phyloP scores from a whole-genome alignment of 768 basidiomycete genomes.

The Astraeus odoratus region DNA sequence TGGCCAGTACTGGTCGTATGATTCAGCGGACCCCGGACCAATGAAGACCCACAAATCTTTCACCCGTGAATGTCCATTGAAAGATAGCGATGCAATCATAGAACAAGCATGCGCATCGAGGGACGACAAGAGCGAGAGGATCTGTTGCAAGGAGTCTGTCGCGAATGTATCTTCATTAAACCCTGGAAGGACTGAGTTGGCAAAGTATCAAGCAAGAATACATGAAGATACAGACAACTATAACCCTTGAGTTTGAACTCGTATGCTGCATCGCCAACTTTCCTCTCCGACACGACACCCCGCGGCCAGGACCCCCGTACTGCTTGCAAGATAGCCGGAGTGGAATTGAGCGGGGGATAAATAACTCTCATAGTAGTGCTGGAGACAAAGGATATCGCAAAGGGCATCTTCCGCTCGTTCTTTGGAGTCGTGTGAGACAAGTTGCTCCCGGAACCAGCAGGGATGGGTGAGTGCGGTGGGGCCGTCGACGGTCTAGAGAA shows the following conservation, averaged over 20 bases:
- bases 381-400: constrained; percentile 69
- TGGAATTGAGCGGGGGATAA: constrained; percentile 66
- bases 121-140: constrained; percentile 57
- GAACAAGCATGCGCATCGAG: constrained; percentile 64
- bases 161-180: constrained; percentile 75
- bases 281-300: constrained; percentile 73
- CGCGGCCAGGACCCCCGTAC: constrained; percentile 74
- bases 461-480: constrained; percentile 32
- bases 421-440: constrained; percentile 30
- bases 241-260: constrained; percentile 83
- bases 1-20: constrained; percentile 26
- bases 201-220: constrained; percentile 10
- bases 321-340: constrained; percentile 76
- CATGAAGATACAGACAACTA: constrained; percentile 45
- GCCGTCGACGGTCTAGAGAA: constrained; percentile 51
- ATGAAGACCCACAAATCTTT: constrained; percentile 79
- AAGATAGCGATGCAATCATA: constrained; percentile 62
- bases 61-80: constrained; percentile 62
- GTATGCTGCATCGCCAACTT: constrained; percentile 61
- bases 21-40: constrained; percentile 37
- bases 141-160: constrained; percentile 65
- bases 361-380: constrained; percentile 66
- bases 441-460: constrained; percentile 32
- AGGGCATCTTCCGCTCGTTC: constrained; percentile 39
- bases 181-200: constrained; percentile 38